A percentile compares a stretch with the other conserved stretches of the same genome.
These are phyloP conservation scores for Cyclanthera cordifolia DNA, from an alignment of 306 rosid genomes.

Conservation along the genomic window DNA sequence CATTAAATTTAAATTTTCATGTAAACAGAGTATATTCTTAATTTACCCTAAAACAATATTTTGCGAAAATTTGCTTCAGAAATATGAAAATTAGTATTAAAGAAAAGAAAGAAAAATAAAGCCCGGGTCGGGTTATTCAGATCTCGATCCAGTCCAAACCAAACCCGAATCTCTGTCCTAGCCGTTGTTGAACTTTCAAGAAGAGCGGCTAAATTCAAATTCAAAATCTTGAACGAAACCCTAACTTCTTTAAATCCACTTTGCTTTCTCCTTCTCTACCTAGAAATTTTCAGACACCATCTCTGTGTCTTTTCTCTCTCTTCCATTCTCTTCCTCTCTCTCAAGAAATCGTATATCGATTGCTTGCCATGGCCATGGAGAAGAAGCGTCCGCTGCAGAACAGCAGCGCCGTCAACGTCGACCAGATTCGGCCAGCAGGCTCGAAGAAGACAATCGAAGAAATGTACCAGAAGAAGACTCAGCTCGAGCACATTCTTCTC, in stretches of 20 bases:
- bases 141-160: not conserved
- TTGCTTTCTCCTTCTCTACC: conserved; percentile 4
- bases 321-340: not conserved
- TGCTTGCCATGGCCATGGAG: conserved; percentile 45
- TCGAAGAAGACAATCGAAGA: conserved; percentile 58
- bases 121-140: not conserved
- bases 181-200: not conserved
- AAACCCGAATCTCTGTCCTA: not conserved
- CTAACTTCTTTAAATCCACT: not conserved
- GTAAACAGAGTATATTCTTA: too few species aligned
- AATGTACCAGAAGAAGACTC: conserved; percentile 82
- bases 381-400: conserved; percentile 56
- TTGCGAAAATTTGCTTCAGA: too few species aligned
- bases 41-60: too few species aligned
- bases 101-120: too few species aligned
- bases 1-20: too few species aligned
- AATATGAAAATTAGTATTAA: too few species aligned
- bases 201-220: conserved; percentile 13
- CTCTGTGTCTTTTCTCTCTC: conserved; percentile 20
- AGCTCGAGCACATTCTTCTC: conserved; percentile 93
- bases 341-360: not conserved
- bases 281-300: conserved; percentile 14
- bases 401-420: conserved; percentile 48
- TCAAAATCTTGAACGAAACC: not conserved
- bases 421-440: conserved; percentile 13